Base-by-base conservation (phyloP, 495 filamentous ascomycete genomes). In the Daldinia decipiens region DNA sequence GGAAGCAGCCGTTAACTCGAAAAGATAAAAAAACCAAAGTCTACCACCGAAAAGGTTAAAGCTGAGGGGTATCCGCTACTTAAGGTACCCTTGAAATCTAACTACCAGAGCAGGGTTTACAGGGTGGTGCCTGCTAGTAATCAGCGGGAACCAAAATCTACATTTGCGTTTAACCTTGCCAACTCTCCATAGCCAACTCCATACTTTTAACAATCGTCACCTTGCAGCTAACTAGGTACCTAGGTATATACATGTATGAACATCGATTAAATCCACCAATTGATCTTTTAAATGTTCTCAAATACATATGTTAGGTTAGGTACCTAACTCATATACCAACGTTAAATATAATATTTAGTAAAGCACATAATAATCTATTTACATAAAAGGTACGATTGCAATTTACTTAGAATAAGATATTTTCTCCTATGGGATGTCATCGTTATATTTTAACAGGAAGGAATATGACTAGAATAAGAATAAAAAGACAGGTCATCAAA, bases 91-190 rank as follows among this genome's bases (percentile, higher is more conserved):
- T 69, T 59, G 36, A 64, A 45, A 13, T 59, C 27, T 51, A 58
- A 24, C 32, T 45, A 39, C 15, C 13, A 31, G 50, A 53, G 27
- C 27, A 53, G 26, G 24, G 27, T 3, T 50, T 60, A 36, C 64
- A 65, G 31, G 68, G 57, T 26, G n/a, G 57, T 60, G 54, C 69
- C 59, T 72, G 59, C 59, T 52, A 72, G 64, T 72, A 64, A 68
- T 64, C 59, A 68, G 51, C 69, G 69, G 69, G 69, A 72, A 60
- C 69, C 59, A 67, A 65, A 47, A 43, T 40, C 40, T 43, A 38
- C 40, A 43, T 12, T 32, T 26, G 11, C 43, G 53, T 34, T 39
- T 13, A n/a, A 57, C 31, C 31, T 57, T 47, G 26, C 53, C 55
- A 15, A 59, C 21, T 59, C 53, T n/a, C n/a, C n/a, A n/a, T n/a